Evolutionary conservation across 257 asterid genomes (phyloP).

Genomic region (Lithospermum erythrorhizon): DNA sequence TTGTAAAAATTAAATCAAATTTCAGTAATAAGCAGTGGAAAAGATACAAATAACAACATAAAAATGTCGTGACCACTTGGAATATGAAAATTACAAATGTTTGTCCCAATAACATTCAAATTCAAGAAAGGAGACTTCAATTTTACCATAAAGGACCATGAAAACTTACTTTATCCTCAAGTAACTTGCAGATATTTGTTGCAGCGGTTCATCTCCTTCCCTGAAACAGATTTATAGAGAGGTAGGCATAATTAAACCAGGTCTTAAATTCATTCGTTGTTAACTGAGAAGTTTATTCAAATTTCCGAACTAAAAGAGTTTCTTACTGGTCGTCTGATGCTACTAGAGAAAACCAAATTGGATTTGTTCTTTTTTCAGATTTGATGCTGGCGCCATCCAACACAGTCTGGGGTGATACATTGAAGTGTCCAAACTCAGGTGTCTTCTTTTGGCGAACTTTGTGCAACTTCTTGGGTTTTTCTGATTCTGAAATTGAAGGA

Average conservation of each 20-base stretch:
- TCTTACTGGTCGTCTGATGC: slow-evolving; percentile 76
- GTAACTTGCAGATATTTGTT: slow-evolving; percentile 81
- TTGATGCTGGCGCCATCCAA: slow-evolving; percentile 49
- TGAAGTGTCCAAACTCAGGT: slow-evolving; percentile 37
- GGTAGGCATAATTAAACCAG: slow-evolving; percentile 15
- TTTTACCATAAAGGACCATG: slow-evolving; percentile 3
- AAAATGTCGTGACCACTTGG: too few relatives aligned
- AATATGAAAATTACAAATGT: too few relatives aligned
- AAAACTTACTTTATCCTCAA: slow-evolving; percentile 72
- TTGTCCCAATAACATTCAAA: too few relatives aligned
- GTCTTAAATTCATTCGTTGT: not conserved
- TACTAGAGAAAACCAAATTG: slow-evolving; percentile 87
- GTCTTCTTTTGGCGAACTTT: slow-evolving; percentile 61
- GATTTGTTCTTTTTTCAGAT: slow-evolving; percentile 44
- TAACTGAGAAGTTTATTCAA: slow-evolving; percentile 2
- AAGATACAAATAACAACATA: too few relatives aligned
- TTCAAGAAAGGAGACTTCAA: not conserved
- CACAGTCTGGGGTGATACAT: slow-evolving; percentile 59
- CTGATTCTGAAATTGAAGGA: slow-evolving; percentile 40
- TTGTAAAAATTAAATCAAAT: too few relatives aligned
- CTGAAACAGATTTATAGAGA: slow-evolving; percentile 32
- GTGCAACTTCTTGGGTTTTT: slow-evolving; percentile 58
- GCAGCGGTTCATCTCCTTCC: slow-evolving; percentile 66
- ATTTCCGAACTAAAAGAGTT: slow-evolving; percentile 8
- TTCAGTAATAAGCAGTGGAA: too few relatives aligned